Percentiles rank a stretch among this genome's conserved stretches.
Conservation (phyloP, 495 filamentous ascomycete genomes). For the Xanthoparmelia taractica region DNA sequence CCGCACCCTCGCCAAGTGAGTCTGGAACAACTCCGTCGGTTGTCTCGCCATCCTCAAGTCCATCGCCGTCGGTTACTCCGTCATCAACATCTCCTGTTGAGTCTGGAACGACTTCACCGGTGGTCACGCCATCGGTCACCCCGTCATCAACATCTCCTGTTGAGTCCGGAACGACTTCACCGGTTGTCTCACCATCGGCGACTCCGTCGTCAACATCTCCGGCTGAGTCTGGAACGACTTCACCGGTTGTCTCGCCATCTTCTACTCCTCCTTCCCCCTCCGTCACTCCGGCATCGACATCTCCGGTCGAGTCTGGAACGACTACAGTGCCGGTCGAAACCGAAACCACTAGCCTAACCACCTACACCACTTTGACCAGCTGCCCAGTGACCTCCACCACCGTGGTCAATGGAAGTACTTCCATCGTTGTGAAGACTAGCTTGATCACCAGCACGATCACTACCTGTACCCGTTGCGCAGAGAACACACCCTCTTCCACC, state of each 20-base stretch:
- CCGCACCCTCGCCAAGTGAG: constrained; percentile 3
- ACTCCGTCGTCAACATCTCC: not conserved
- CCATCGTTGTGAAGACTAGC: not conserved
- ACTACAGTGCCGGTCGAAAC: not conserved
- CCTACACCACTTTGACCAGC: constrained; percentile 9
- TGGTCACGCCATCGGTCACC: not conserved
- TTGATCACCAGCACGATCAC: constrained; percentile 3
- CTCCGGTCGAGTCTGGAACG: not conserved
- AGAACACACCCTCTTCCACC: not conserved
- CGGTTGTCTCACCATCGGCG: constrained; percentile 5
- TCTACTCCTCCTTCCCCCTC: not conserved
- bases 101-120: not conserved
- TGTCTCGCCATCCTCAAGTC: constrained; percentile 19
- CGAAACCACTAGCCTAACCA: constrained; percentile 34
- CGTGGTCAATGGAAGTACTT: not conserved
- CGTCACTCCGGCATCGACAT: not conserved
- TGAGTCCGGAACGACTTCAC: not conserved
- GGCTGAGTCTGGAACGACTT: not conserved
- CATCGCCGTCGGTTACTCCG: constrained; percentile 22
- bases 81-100: not conserved
- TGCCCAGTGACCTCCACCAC: constrained; percentile 12
- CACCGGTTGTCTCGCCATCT: constrained; percentile 9
- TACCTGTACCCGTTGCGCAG: constrained; percentile 1
- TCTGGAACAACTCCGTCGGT: not conserved
- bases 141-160: not conserved